Conservation (phyloP, 805 yeast genomes). For the Yarrowia hollandica region DNA sequence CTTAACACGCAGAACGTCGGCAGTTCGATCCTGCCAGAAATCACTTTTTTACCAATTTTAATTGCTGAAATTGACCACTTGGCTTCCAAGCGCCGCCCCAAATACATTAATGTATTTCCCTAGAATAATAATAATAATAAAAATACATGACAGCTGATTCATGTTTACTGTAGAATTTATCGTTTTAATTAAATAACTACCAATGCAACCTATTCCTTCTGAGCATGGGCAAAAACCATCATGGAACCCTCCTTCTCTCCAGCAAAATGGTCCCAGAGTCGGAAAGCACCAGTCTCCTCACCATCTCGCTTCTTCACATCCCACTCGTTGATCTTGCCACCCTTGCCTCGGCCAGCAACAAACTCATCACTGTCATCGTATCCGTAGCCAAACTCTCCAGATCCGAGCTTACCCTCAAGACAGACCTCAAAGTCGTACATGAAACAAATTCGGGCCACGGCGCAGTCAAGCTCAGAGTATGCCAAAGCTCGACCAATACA, state of each 20-base stretch:
- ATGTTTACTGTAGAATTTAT: too few species aligned
- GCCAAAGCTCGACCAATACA: conserved; percentile 33
- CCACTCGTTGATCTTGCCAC: conserved; percentile 27
- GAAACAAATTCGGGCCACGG: conserved; percentile 31
- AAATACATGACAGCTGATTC: too few species aligned
- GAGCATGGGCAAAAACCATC: conserved; percentile 22
- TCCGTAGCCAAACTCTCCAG: conserved; percentile 31
- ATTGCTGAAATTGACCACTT: too few species aligned
- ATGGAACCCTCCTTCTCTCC: conserved; percentile 32
- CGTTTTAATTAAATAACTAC: conserved; percentile 4
- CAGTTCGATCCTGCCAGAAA: conserved; percentile 92
- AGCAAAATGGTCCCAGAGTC: conserved; percentile 33
- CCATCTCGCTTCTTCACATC: conserved; percentile 29
- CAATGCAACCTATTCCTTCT: conserved; percentile 24
- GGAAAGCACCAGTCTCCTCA: conserved; percentile 28
- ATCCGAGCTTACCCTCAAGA: conserved; percentile 31
- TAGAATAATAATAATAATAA: too few species aligned
- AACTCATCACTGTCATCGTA: conserved; percentile 28
- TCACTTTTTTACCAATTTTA: neutral
- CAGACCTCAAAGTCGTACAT: conserved; percentile 32
- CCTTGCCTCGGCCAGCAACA: conserved; percentile 29
- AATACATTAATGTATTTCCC: too few species aligned
- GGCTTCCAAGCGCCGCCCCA: too few species aligned
- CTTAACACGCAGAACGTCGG: conserved; percentile 99
- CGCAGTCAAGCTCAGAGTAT: conserved; percentile 32